Conservation (phyloP, 208 protist genomes). For the Leptomonas pyrrhocoris region DNA sequence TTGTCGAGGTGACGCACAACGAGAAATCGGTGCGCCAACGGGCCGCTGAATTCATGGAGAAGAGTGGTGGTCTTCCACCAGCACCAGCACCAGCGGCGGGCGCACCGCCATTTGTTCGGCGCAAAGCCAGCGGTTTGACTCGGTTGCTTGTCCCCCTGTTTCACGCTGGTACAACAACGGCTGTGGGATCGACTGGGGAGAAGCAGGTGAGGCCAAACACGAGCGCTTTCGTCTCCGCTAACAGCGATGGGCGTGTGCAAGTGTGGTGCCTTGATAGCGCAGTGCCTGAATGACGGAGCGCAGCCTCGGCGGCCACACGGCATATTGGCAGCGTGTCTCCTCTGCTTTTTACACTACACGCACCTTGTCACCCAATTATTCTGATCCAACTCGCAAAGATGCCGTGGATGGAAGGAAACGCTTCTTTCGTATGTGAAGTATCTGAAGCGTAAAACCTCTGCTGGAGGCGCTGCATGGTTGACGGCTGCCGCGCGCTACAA, state of each 20-base stretch:
- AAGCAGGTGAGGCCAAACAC: background rate
- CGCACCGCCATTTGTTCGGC: background rate
- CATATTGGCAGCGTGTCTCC: no score
- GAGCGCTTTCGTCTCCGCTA: background rate
- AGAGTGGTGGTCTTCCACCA: background rate
- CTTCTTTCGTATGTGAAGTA: no score
- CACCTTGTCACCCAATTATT: no score
- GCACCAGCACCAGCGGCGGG: background rate
- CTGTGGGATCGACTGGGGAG: no score
- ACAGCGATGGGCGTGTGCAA: slow-evolving; percentile 23
- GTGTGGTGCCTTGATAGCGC: slow-evolving; percentile 10
- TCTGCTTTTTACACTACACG: no score
- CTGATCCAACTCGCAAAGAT: no score
- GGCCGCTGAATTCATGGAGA: slow-evolving; percentile 9
- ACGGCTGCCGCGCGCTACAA: no score
- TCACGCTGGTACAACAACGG: background rate
- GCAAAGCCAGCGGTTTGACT: background rate
- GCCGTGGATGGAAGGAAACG: no score
- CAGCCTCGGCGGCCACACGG: no score
- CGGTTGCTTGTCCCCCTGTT: slow-evolving; percentile 13
- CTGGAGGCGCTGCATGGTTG: no score
- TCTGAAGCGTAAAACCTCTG: no score
- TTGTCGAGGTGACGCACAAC: background rate
- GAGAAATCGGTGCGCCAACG: slow-evolving; percentile 8
- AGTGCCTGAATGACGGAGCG: background rate